phyloP scores from a whole-genome alignment of 306 rosid species.

The Fragaria ananassa region DNA sequence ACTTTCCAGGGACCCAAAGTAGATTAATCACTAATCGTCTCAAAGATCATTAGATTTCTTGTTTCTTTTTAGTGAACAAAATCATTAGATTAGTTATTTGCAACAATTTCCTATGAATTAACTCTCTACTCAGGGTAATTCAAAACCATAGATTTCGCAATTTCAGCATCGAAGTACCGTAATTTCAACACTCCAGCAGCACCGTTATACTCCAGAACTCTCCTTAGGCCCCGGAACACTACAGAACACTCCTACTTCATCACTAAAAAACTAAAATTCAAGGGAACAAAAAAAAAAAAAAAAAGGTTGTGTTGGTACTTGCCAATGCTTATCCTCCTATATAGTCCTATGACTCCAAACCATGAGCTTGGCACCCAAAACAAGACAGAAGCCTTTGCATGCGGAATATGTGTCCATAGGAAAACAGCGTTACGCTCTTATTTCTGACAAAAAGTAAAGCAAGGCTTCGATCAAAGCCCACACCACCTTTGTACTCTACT shows the following conservation, averaged over 20 bases:
- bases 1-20: background rate
- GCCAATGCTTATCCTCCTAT: background rate
- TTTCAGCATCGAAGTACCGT: too few species aligned
- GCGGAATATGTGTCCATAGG: background rate
- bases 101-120: background rate
- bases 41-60: too few species aligned
- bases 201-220: too few species aligned
- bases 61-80: too few species aligned
- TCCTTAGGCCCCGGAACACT: too few species aligned
- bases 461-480: background rate
- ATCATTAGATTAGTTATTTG: background rate
- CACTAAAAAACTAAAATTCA: background rate
- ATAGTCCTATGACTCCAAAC: background rate
- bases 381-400: background rate
- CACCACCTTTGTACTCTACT: background rate
- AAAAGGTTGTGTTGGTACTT: background rate
- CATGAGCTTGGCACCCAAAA: background rate
- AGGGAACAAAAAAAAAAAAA: background rate
- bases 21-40: too few species aligned
- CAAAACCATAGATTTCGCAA: too few species aligned
- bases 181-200: background rate
- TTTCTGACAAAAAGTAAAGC: background rate
- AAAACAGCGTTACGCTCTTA: background rate
- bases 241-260: background rate
- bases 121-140: too few species aligned